Conservation (phyloP, 2,329 filamentous ascomycete species). For the Fusarium hostae region DNA sequence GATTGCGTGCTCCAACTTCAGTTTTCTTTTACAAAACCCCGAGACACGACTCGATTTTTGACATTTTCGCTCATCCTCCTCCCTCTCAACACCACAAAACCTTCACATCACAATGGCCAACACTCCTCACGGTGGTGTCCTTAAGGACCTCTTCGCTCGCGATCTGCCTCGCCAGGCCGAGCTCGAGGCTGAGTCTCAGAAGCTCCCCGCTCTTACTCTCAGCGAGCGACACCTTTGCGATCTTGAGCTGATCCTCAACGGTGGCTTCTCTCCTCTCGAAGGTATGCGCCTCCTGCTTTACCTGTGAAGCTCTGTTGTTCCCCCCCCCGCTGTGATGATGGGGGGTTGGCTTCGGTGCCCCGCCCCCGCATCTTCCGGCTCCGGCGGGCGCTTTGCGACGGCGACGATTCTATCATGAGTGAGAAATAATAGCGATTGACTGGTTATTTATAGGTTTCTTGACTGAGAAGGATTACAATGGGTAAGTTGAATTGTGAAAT, state of each 20-base stretch:
- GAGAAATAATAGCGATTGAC: slow-evolving; percentile 24
- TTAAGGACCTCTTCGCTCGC: slow-evolving; percentile 97
- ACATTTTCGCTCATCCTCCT: slow-evolving; percentile 5
- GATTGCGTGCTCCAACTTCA: slow-evolving; percentile 48
- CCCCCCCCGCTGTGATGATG: slow-evolving; percentile 24
- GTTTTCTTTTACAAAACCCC: slow-evolving; percentile 25
- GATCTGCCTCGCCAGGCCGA: slow-evolving; percentile 85
- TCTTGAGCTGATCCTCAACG: slow-evolving; percentile 95
- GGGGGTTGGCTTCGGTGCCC: slow-evolving; percentile 30
- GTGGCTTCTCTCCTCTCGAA: slow-evolving; percentile 97
- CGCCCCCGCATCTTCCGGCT: slow-evolving; percentile 41
- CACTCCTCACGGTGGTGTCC: slow-evolving; percentile 86
- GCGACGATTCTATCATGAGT: slow-evolving; percentile 1
- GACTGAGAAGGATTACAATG: slow-evolving; percentile 96
- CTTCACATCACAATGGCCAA: slow-evolving; percentile 67
- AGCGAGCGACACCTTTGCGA: slow-evolving; percentile 97
- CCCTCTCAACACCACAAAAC: slow-evolving; percentile 8
- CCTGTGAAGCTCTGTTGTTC: neutral
- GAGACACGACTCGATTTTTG: slow-evolving; percentile 19
- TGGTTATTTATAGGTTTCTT: slow-evolving; percentile 77
- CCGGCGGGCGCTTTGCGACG: slow-evolving; percentile 17
- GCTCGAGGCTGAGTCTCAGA: slow-evolving; percentile 86
- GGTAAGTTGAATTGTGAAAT: slow-evolving; percentile 63
- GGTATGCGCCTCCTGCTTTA: slow-evolving; percentile 65
- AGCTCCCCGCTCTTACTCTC: slow-evolving; percentile 83